phyloP scores from a whole-genome alignment of 208 protist species.

The Entamoeba invadens region DNA sequence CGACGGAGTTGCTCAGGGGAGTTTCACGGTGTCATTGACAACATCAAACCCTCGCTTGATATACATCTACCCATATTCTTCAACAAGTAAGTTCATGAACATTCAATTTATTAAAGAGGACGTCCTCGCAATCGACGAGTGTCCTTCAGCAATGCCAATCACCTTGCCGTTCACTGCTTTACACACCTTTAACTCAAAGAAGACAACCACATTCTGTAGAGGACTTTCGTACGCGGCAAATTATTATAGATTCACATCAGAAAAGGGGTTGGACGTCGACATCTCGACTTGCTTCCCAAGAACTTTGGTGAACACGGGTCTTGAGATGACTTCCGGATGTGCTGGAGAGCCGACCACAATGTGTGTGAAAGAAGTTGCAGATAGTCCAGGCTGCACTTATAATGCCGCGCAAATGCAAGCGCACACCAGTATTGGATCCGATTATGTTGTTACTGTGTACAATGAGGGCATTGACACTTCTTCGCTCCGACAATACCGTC shows the following conservation, averaged over 20 bases:
- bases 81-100: not conserved
- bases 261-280: not conserved
- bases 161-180: not conserved
- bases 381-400: not conserved
- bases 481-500: not conserved
- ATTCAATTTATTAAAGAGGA: not conserved
- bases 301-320: not conserved
- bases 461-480: not conserved
- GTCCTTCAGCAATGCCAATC: not conserved
- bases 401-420: not conserved
- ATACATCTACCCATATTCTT: not conserved
- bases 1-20: not conserved
- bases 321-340: not conserved
- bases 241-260: not conserved
- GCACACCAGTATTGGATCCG: not conserved
- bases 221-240: not conserved
- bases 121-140: not conserved
- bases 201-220: not conserved
- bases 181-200: not conserved
- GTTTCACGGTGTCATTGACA: no score
- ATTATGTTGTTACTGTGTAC: not conserved
- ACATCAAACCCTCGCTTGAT: not conserved
- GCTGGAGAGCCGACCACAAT: not conserved
- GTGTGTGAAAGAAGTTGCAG: not conserved
- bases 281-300: not conserved